phyloP scores from a whole-genome alignment of 495 filamentous ascomycete genomes.

The Endocarpon pusillum region DNA sequence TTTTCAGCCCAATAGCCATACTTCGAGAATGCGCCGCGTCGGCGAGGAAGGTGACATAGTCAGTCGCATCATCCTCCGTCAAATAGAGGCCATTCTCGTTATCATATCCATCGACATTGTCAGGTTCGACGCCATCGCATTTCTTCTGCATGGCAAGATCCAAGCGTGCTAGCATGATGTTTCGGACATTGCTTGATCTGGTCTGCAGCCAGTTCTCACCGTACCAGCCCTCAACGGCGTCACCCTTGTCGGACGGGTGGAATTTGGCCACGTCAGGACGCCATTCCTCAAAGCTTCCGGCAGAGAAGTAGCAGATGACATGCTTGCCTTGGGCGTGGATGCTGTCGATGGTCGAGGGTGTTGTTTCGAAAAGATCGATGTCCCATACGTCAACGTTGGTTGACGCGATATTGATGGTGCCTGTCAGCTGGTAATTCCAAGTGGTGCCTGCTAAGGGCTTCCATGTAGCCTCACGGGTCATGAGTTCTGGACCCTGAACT shows the following conservation, averaged over 20 bases:
- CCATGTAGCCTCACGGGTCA: conserved; percentile 31
- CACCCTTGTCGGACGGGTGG: conserved; percentile 22
- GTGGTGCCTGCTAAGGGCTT: conserved; percentile 28
- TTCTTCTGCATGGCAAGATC: conserved; percentile 30
- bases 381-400: conserved; percentile 23
- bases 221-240: conserved; percentile 30
- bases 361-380: conserved; percentile 28
- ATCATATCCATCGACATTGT: conserved; percentile 38
- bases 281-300: conserved; percentile 29
- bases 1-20: conserved; percentile 35
- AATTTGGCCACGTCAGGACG: conserved; percentile 29
- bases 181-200: conserved; percentile 26
- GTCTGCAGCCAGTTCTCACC: conserved; percentile 37
- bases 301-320: conserved; percentile 42
- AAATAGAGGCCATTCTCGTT: conserved; percentile 32
- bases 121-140: conserved; percentile 41
- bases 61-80: conserved; percentile 25
- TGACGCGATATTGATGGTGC: too few relatives aligned
- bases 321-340: conserved; percentile 20
- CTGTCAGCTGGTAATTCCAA: conserved; percentile 29
- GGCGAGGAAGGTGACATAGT: conserved; percentile 31
- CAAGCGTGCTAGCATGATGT: conserved; percentile 30
- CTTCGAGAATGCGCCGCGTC: conserved; percentile 15
- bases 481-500: too few relatives aligned
- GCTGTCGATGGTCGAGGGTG: conserved; percentile 14